Percentiles rank a stretch among this genome's conserved stretches.
phyloP scores from a whole-genome alignment of 2,329 filamentous ascomycete genomes.

The Chaetomium sp. region DNA sequence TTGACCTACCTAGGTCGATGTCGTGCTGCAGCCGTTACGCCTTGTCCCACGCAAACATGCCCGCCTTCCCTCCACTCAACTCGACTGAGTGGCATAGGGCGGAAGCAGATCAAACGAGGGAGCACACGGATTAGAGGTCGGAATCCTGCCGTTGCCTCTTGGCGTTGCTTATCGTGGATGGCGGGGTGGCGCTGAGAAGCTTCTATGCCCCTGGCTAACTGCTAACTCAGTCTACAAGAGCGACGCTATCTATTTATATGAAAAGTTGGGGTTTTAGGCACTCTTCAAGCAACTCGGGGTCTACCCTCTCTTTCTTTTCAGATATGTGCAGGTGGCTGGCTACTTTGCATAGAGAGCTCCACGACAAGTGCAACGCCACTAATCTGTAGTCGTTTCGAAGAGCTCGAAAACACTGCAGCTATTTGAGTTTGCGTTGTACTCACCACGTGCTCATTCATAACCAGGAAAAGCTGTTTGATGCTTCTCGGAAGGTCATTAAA shows the following conservation, averaged over 20 bases:
- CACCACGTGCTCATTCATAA: background rate
- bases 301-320: background rate
- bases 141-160: background rate
- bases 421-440: background rate
- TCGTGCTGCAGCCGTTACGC: conserved; percentile 5
- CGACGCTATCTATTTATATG: too few species aligned
- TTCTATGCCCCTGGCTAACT: background rate
- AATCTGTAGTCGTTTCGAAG: too few species aligned
- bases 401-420: background rate
- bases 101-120: background rate
- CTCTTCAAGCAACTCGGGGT: background rate
- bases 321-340: background rate
- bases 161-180: background rate
- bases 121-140: background rate
- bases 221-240: background rate
- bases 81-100: background rate
- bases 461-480: background rate
- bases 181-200: background rate
- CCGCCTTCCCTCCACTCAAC: background rate
- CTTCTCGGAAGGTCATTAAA: background rate
- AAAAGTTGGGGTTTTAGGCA: background rate
- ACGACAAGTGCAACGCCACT: background rate
- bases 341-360: background rate
- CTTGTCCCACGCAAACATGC: conserved; percentile 16
- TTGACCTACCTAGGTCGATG: background rate